Base-by-base conservation (phyloP, 768 basidiomycete genomes). In the Tremella mesenterica region DNA sequence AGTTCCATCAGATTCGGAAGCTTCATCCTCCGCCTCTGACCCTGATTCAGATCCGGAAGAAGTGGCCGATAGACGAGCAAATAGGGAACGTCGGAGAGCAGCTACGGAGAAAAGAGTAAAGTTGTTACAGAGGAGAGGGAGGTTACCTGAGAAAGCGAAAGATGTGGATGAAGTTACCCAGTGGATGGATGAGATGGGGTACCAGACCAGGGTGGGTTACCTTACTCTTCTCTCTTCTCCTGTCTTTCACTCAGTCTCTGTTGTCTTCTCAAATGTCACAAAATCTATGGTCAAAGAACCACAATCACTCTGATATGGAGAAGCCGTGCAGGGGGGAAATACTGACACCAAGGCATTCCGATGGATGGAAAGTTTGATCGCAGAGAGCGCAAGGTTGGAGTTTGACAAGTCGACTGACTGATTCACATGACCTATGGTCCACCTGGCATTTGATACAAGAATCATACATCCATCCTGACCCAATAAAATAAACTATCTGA, bases 1-100 rank as follows among this genome's bases (percentile, higher is more conserved):
- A 67, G 76, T 59, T 76, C 78, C 53, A 1, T 53, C 51, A 1
- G 64, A 66, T 36, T 64, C 64, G 0, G 58, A 60, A 33, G 39
- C 34, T 5, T 62, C 60, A 0, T 31, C 55, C 2, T 53, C 46
- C 12, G 41, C 29, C 44, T 48, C 49, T 1, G 34, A 48, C 27
- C 46, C 16, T 47, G 58, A 63, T 49, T 33, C 39, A 5, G 57
- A 56, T 2, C n/a, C n/a, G n/a, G n/a, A n/a, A n/a, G 60, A 57
- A 38, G 43, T 18, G 18, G n/a, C 20, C 6, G n/a, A 36, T n/a
- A 36, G 63, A 13, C 31, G 51, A 38, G 21, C 20, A 21, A n/a
- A 31, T 3, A 44, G 59, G 23, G 33, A 21, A 20, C 36, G 45
- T 23, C 43, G 56, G 9, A 29, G 54, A 18, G 25, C 9, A 2